A percentile compares a stretch with the other conserved stretches of the same genome.
Evolutionary conservation across 140 eudicot species (phyloP).

Genomic region (Artemisia princeps): DNA sequence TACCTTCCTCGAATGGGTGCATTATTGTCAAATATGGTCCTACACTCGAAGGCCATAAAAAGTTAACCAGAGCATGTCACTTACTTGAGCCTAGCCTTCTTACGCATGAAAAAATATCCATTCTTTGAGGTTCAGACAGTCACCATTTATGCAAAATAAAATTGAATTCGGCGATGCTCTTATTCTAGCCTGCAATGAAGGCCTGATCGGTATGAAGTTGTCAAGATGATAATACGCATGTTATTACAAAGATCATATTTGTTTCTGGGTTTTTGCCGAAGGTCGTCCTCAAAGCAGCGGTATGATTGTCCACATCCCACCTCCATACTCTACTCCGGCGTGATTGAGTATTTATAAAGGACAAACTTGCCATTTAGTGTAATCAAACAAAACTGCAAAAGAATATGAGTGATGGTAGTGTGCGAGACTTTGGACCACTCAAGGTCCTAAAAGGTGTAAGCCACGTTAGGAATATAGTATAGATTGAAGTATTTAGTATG

Average conservation of each 20-base stretch:
- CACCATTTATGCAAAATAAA: not conserved
- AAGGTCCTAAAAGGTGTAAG: too few relatives aligned
- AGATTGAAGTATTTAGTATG: too few relatives aligned
- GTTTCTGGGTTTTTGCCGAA: not conserved
- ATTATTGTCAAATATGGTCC: not conserved
- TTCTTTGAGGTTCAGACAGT: not conserved
- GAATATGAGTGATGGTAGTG: too few relatives aligned
- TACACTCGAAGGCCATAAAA: not conserved
- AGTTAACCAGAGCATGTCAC: not conserved
- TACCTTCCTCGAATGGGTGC: not conserved
- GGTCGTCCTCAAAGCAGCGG: too few relatives aligned
- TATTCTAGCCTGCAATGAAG: not conserved
- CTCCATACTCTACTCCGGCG: too few relatives aligned
- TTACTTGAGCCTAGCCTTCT: not conserved
- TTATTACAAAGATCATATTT: not conserved
- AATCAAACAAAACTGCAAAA: too few relatives aligned
- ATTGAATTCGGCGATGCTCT: not conserved
- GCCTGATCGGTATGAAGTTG: not conserved
- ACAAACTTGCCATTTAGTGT: too few relatives aligned
- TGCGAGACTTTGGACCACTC: too few relatives aligned
- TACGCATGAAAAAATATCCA: not conserved
- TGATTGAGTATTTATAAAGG: too few relatives aligned
- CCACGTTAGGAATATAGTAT: too few relatives aligned
- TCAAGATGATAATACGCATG: not conserved
- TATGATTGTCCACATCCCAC: too few relatives aligned